These are phyloP conservation scores for Fusarium sterilihyphosum DNA, from an alignment of 2,329 filamentous ascomycete species.

Conservation along the genomic window DNA sequence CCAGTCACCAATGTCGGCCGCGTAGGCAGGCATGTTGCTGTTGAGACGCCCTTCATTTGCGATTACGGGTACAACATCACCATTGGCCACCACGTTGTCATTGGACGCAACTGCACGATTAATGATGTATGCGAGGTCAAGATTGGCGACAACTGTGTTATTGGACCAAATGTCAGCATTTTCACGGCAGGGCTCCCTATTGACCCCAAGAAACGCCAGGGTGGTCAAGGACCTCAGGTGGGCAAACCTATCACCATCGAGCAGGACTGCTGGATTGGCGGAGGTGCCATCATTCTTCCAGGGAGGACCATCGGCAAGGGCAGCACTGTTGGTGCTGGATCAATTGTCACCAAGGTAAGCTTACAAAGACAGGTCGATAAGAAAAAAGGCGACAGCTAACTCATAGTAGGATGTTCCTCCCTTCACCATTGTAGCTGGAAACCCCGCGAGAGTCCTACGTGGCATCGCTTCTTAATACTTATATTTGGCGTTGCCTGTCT, in stretches of 20 bases:
- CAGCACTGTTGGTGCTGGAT: conserved; percentile 81
- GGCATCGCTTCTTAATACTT: conserved; percentile 47
- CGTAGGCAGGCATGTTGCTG: conserved; percentile 78
- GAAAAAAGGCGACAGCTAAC: conserved; percentile 29
- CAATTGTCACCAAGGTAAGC: conserved; percentile 81
- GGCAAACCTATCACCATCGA: conserved; percentile 81
- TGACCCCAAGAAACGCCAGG: conserved; percentile 78
- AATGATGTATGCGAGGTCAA: conserved; percentile 85
- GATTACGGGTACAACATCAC: conserved; percentile 96
- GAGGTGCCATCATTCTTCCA: conserved; percentile 79
- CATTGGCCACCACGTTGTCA: conserved; percentile 84
- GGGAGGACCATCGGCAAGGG: conserved; percentile 85
- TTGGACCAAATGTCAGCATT: conserved; percentile 88
- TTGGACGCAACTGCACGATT: conserved; percentile 85
- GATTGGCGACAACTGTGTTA: conserved; percentile 80
- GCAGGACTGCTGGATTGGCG: conserved; percentile 86
- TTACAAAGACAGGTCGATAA: neutral
- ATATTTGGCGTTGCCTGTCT: conserved; percentile 11
- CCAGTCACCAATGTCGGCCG: conserved; percentile 65
- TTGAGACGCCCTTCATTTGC: conserved; percentile 90
- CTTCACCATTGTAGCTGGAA: conserved; percentile 75
- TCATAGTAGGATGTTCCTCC: conserved; percentile 66
- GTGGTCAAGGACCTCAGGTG: conserved; percentile 75
- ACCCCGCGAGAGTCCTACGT: conserved; percentile 69
- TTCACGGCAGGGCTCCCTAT: conserved; percentile 78